phyloP scores from a whole-genome alignment of 148 eudicot genomes.

The Amaranthus palmeri region DNA sequence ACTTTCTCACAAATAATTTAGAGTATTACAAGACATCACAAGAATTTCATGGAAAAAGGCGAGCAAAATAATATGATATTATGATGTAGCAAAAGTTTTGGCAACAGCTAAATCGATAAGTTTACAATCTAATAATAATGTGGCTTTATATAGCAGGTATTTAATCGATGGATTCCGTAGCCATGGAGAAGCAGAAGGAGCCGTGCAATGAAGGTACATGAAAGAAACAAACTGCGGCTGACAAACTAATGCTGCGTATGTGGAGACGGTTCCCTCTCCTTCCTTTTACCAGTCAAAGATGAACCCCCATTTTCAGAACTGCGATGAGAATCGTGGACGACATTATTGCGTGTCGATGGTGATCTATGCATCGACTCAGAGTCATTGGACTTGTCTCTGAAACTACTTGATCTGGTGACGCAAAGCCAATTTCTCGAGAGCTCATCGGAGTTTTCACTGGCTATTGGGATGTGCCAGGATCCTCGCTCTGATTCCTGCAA shows the following conservation, averaged over 20 bases:
- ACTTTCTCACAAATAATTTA: no score
- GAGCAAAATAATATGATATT: no score
- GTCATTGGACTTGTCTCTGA: slow-evolving; percentile 3
- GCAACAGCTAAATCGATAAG: no score
- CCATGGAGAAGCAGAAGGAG: slow-evolving; percentile 32
- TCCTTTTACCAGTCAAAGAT: slow-evolving; percentile 42
- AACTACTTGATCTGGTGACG: slow-evolving; percentile 32
- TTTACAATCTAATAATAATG: no score
- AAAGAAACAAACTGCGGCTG: background rate
- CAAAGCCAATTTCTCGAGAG: slow-evolving; percentile 73
- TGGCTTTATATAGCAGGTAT: no score
- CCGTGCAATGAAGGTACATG: slow-evolving; percentile 12
- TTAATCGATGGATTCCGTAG: background rate
- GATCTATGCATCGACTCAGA: background rate
- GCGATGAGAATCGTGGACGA: slow-evolving; percentile 1
- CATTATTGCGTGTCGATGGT: background rate
- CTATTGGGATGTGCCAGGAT: slow-evolving; percentile 59
- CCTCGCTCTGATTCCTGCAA: slow-evolving; percentile 60
- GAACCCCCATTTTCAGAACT: slow-evolving; percentile 11
- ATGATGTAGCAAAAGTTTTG: no score
- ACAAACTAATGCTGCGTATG: slow-evolving; percentile 1
- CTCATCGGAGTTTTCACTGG: slow-evolving; percentile 42
- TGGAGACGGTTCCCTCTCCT: slow-evolving; percentile 41
- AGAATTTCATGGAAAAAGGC: no score
- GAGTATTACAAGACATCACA: no score